A percentile compares a stretch with the other conserved stretches of the same genome.
These are phyloP conservation scores for Acanthochlamys bracteata DNA, from an alignment of 106 monocot species.

Conservation along the genomic window DNA sequence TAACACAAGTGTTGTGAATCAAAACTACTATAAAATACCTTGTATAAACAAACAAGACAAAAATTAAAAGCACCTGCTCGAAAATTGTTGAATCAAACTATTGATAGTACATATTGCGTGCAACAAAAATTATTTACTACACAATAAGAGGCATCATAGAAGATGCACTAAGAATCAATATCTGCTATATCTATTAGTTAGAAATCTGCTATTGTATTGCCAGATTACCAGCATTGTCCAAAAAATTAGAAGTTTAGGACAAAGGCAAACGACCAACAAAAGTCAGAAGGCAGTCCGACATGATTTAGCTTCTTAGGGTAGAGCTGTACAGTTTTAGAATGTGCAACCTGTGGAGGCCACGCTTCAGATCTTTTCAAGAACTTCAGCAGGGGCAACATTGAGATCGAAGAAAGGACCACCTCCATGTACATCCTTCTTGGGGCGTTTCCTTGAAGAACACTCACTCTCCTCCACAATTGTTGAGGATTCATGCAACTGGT, in stretches of 20 bases:
- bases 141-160: not conserved
- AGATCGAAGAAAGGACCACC: conserved; percentile 31
- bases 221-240: not conserved
- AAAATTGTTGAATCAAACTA: not conserved
- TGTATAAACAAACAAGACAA: too few relatives aligned
- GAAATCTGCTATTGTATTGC: not conserved
- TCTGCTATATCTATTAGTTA: not conserved
- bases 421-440: conserved; percentile 21
- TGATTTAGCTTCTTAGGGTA: conserved; percentile 1
- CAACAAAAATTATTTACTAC: not conserved
- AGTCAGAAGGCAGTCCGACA: not conserved
- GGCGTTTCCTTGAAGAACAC: conserved; percentile 32
- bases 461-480: conserved; percentile 28
- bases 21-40: too few relatives aligned
- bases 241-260: not conserved
- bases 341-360: not conserved
- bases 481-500: conserved; percentile 19
- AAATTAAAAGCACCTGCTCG: not conserved
- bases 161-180: not conserved
- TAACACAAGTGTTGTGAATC: too few relatives aligned
- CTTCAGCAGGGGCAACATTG: conserved; percentile 38
- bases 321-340: conserved; percentile 32
- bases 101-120: too few relatives aligned
- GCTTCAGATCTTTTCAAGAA: conserved; percentile 26
- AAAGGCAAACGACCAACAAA: not conserved